These are phyloP conservation scores for Arabidopsis lyrata DNA, from an alignment of 441 rosid genomes.

Conservation along the genomic window DNA sequence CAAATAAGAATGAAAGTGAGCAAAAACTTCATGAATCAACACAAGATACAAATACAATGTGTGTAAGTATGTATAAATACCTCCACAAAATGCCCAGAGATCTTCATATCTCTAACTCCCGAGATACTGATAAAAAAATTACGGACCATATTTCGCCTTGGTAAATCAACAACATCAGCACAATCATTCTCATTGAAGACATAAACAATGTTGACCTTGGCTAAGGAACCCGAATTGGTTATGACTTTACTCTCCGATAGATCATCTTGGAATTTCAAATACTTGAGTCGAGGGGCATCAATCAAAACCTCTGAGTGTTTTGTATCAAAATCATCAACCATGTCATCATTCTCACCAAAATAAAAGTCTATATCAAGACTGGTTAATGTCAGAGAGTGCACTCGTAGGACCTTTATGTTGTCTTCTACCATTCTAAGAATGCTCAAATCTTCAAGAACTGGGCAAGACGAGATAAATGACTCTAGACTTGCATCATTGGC, in stretches of 20 bases:
- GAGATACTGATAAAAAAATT: slow-evolving; percentile 25
- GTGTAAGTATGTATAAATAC: neutral
- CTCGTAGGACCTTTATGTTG: slow-evolving; percentile 16
- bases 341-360: slow-evolving; percentile 1
- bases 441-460: slow-evolving; percentile 23
- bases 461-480: slow-evolving; percentile 30
- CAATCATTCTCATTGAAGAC: slow-evolving; percentile 13
- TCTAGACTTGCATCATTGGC: neutral
- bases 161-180: neutral
- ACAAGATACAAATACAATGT: neutral
- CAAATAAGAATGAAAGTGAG: neutral
- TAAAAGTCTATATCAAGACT: neutral
- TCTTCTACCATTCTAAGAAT: slow-evolving; percentile 9
- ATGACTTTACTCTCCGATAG: neutral
- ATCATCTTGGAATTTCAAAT: slow-evolving; percentile 18
- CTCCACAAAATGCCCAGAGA: slow-evolving; percentile 1
- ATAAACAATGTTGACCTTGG: neutral
- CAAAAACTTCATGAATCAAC: neutral
- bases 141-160: slow-evolving; percentile 21
- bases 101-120: slow-evolving; percentile 16
- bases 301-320: slow-evolving; percentile 3
- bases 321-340: neutral
- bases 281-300: slow-evolving; percentile 21
- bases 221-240: slow-evolving; percentile 1
- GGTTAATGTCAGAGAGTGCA: slow-evolving; percentile 21